Evolutionary conservation across 345 rosid species (phyloP).

Genomic region (Reutealis trisperma): DNA sequence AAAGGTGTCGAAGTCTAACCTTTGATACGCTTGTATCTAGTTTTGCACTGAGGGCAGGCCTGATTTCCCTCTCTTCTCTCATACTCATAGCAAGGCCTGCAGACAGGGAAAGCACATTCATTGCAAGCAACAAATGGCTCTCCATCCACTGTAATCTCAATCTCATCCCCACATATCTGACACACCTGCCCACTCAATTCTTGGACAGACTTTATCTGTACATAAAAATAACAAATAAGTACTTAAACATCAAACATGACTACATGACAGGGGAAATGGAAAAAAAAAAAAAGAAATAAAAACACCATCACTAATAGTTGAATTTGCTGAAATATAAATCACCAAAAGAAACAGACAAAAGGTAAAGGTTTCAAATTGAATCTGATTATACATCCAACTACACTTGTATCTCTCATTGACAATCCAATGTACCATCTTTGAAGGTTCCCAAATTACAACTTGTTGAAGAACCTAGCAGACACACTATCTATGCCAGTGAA

Average conservation of each 20-base stretch:
- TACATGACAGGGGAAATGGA: not conserved
- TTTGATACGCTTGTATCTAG: conserved; percentile 82
- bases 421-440: not conserved
- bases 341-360: not conserved
- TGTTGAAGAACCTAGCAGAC: not conserved
- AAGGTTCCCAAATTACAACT: not conserved
- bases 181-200: conserved; percentile 90
- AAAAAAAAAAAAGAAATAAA: not conserved
- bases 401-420: not conserved
- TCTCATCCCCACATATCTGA: conserved; percentile 88
- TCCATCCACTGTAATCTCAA: conserved; percentile 64
- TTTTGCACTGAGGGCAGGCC: conserved; percentile 97
- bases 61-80: conserved; percentile 97
- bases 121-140: conserved; percentile 96
- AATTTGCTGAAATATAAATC: not conserved
- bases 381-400: not conserved
- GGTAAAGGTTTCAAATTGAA: not conserved
- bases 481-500: not conserved
- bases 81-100: conserved; percentile 90
- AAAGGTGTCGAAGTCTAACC: conserved; percentile 50
- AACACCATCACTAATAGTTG: not conserved
- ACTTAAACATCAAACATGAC: conserved; percentile 18
- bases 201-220: conserved; percentile 82
- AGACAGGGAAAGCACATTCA: conserved; percentile 98
- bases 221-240: conserved; percentile 5